phyloP scores from a whole-genome alignment of 1,284 basidiomycete genomes.

The Kwoniella shivajii region DNA sequence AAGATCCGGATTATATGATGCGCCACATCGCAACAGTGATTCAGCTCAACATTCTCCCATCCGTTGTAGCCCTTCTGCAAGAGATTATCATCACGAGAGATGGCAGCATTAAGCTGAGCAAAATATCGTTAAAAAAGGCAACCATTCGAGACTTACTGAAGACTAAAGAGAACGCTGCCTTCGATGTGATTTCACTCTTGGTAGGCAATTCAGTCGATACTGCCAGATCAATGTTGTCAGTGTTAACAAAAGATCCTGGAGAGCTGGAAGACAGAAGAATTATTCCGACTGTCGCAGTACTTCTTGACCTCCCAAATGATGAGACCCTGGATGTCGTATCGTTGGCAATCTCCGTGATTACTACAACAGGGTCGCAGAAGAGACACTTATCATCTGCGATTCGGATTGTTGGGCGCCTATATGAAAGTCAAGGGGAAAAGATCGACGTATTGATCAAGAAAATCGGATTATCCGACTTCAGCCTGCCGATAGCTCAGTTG shows the following conservation, averaged over 20 bases:
- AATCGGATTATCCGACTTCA: background rate
- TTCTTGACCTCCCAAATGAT: slow-evolving; percentile 12
- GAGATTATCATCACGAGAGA: background rate
- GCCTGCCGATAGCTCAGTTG: background rate
- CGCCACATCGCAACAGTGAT: slow-evolving; percentile 12
- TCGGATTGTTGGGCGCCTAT: background rate
- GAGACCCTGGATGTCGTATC: background rate
- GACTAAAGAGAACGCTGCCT: slow-evolving; percentile 15
- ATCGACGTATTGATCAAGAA: background rate
- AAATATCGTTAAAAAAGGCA: slow-evolving; percentile 17
- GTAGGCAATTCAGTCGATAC: slow-evolving; percentile 13
- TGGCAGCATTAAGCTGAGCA: background rate
- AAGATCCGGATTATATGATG: slow-evolving; percentile 19
- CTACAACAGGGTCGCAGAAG: background rate
- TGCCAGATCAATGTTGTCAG: slow-evolving; percentile 10
- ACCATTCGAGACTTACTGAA: slow-evolving; percentile 19
- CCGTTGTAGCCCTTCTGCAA: slow-evolving; percentile 6
- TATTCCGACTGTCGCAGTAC: slow-evolving; percentile 19
- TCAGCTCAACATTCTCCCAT: slow-evolving; percentile 1
- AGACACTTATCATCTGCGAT: slow-evolving; percentile 3
- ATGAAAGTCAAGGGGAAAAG: background rate
- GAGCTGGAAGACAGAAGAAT: slow-evolving; percentile 20
- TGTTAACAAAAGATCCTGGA: slow-evolving; percentile 6
- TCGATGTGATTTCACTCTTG: slow-evolving; percentile 20
- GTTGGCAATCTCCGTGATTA: slow-evolving; percentile 1